Base-by-base conservation (phyloP, 1,139 yeast genomes). In the Saccharomycopsis hybrid region DNA sequence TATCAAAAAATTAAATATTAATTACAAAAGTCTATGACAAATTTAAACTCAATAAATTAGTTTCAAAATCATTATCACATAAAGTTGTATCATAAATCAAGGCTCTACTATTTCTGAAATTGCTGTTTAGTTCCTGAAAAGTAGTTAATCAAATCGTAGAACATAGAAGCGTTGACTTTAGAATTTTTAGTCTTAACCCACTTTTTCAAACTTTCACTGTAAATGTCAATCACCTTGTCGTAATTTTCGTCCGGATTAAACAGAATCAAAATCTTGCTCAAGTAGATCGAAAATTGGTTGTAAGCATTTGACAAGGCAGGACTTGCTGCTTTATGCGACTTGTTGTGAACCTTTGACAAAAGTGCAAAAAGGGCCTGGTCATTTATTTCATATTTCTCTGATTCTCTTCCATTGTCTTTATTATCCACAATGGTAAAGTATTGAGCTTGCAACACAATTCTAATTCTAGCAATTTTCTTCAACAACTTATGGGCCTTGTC, bases 401-500 rank as follows among this genome's bases (percentile, higher is more conserved):
- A n/a, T 24, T 64, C 53, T 7, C 38, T 36, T 41, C 58, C 49
- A 4, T 55, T 50, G 3, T 4, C 31, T 42, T 42, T 42, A 7
- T 9, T 4, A 24, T 13, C 32, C n/a, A n/a, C n/a, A n/a, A n/a
- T n/a, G 31, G 18, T 43, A 2, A 57, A 47, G 9, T 56, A 57
- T 2, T 59, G 62, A 18, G 51, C 52, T n/a, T 41, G 55, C 2
- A 53, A 35, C 2, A 56, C 53, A 44, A 51, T 52, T 52, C 72
- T 74, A 31, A 73, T 62, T 60, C 80, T 85, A 59, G 83, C 77
- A n/a, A 89, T 63, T 57, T 74, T 79, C 62, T 82, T 85, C 56
- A 90, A 64, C 31, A 87, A 63, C 62, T 82, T 83, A 57, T 85
- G 85, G 2, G 92, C 85, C 64, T 86, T 86, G 11, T 78, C 78